Conservation (phyloP, 768 basidiomycete species). For the Lentinus brumalis region DNA sequence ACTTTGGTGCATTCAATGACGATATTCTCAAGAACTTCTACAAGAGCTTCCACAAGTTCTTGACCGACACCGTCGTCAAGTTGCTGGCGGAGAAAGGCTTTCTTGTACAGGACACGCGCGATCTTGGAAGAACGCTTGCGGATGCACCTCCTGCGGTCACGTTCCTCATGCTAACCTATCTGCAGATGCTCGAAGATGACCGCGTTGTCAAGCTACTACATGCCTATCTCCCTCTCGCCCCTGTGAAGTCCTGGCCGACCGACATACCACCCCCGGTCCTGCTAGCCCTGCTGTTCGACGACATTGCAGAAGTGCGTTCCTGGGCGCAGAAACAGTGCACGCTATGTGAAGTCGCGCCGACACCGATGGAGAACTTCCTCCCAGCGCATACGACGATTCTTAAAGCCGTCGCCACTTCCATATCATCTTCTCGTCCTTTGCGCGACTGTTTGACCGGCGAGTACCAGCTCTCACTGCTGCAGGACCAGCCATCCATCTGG, state of each 20-base stretch:
- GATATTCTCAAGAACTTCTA: slow-evolving; percentile 60
- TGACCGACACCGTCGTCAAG: slow-evolving; percentile 53
- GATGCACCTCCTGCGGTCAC: slow-evolving; percentile 51
- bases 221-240: slow-evolving; percentile 37
- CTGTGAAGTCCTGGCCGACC: slow-evolving; percentile 53
- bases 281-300: slow-evolving; percentile 57
- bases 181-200: slow-evolving; percentile 54
- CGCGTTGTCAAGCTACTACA: slow-evolving; percentile 47
- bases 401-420: slow-evolving; percentile 36
- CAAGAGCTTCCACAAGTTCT: slow-evolving; percentile 65
- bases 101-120: background rate
- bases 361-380: slow-evolving; percentile 49
- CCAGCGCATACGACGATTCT: slow-evolving; percentile 50
- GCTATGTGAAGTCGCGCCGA: slow-evolving; percentile 41
- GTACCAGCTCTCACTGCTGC: slow-evolving; percentile 32
- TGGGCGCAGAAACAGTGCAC: slow-evolving; percentile 59
- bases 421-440: slow-evolving; percentile 8
- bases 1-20: slow-evolving; percentile 67
- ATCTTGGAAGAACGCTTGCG: slow-evolving; percentile 33
- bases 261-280: slow-evolving; percentile 62
- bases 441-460: slow-evolving; percentile 1
- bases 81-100: slow-evolving; percentile 39
- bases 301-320: slow-evolving; percentile 48
- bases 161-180: slow-evolving; percentile 66
- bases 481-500: slow-evolving; percentile 56